Evolutionary conservation across 2,329 filamentous ascomycete species (phyloP), one percentile per base, ranked within the genome.

Genomic region (Colletotrichum truncatum): DNA sequence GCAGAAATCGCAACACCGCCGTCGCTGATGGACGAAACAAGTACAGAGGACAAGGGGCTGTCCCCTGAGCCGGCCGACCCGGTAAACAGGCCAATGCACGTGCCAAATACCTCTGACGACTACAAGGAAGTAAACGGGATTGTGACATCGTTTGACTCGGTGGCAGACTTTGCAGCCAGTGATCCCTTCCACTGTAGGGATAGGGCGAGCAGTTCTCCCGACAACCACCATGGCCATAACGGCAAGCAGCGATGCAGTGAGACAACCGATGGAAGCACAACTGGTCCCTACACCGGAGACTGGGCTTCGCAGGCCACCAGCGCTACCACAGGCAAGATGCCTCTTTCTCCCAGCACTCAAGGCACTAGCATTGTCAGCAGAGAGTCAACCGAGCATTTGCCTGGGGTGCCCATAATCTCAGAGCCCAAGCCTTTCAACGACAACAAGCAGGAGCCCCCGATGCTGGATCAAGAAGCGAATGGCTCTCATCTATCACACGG

Each of bases 291-390:
- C 49, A 81, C 82, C 0, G 86, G 84, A 9, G 88, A 90, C 70
- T 89, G 87, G 86, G 84, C 85, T 3, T 88, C 86, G 4, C 87
- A 89, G 69, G 86, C 84, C 4, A 90, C 87, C 12, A 89, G 86
- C 70, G 87, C 87, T 8, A 88, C 87, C 2, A 89, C 87, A 2
- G 84, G 86, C 52, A 89, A 88, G 75, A 85, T 89, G 84, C 87
- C 88, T 4, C 77, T 89, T 34, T 90, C 88, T 23, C 88, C 88
- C 3, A 90, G 87, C 73, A 90, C 88, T 3, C 83, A 88, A 71
- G 88, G 87, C 38, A 90, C 88, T 16, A 90, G 88, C 74, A 87
- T 90, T 67, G 84, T 88, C 69, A 90, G 87, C 75, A 82, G 83
- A 58, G 86, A 88, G 43, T 88, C 86, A 7, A 72, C 83, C 57